Evolutionary conservation across 495 filamentous ascomycete species (phyloP).

Genomic region (Friedmanniomyces simplex): DNA sequence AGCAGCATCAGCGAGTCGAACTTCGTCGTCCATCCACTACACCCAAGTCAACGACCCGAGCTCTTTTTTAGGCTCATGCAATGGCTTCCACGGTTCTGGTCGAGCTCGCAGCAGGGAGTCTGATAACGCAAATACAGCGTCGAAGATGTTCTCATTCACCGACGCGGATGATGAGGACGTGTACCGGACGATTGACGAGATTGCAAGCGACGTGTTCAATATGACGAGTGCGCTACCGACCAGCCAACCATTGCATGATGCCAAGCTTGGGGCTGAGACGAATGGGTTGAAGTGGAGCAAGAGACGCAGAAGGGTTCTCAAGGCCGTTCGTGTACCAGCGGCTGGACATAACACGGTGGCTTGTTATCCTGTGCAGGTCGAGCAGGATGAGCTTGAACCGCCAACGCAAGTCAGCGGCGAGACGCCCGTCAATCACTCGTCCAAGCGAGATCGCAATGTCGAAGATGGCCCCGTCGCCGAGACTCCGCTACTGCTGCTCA

Average conservation of each 20-base stretch:
- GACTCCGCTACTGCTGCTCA: not conserved
- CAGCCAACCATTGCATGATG: not conserved
- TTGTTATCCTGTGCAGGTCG: not conserved
- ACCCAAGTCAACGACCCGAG: not conserved
- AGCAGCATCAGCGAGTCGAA: not conserved
- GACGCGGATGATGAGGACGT: not conserved
- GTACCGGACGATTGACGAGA: not conserved
- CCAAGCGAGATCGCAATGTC: not conserved
- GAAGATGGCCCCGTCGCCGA: not conserved
- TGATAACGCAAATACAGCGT: not conserved
- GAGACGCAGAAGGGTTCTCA: too few species aligned
- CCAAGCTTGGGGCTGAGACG: not conserved
- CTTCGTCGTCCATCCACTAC: not conserved
- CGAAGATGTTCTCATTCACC: not conserved
- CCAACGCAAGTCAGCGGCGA: not conserved
- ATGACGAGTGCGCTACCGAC: not conserved
- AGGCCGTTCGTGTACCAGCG: not conserved
- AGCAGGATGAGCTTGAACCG: not conserved
- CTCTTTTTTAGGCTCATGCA: constrained; percentile 9
- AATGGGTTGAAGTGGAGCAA: not conserved
- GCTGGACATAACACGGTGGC: not conserved
- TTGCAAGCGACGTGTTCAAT: not conserved
- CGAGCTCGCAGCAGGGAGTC: not conserved
- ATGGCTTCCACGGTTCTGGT: not conserved
- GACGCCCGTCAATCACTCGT: not conserved